Evolutionary conservation across 1,139 yeast genomes (phyloP), one percentile per base, ranked within the genome.

Genomic region (Nematodospora anomalae): DNA sequence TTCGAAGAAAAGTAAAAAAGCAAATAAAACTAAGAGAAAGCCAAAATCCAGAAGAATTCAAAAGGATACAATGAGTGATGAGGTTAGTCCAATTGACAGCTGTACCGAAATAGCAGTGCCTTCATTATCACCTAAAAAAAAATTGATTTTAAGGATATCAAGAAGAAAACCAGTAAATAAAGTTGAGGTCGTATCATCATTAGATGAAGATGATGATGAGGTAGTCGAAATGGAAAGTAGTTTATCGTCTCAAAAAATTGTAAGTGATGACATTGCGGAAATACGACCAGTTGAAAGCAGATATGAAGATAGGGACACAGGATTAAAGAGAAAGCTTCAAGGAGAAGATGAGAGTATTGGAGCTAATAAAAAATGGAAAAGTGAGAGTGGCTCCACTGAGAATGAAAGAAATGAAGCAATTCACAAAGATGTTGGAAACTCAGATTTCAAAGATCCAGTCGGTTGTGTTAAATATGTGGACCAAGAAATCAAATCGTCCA

Each of bases 191-290:
- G 11, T 13, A 14, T 22, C 29, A 16, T 28, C 31, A 3, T 24
- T 25, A 11, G 10, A 12, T 18, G 30, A 13, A 10, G 16, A 15
- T 6, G 37, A 34, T 12, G 44, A 44, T 12, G 42, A 38, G 10
- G 36, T 43, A 14, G 28, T 42, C 7, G 46, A 45, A 12, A 11
- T 36, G 7, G 47, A 40, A 31, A 28, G 29, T 1, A 40, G 33
- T n/a, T 24, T 40, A 3, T 11, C 40, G 4, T 25, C 41, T 9
- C 41, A 36, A 24, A 16, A 12, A 8, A 26, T 16, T 12, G 14
- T 33, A 6, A 27, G 37, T 4, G 40, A 33, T 13, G 33, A 36
- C n/a, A 33, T 44, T 16, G 37, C 28, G 16, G 33, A 28, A 15
- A 26, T 30, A 12, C 35, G 20, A 21, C 16, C 18, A 16, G 15